Conservation (phyloP, 345 rosid genomes). For the Litchi chinensis region DNA sequence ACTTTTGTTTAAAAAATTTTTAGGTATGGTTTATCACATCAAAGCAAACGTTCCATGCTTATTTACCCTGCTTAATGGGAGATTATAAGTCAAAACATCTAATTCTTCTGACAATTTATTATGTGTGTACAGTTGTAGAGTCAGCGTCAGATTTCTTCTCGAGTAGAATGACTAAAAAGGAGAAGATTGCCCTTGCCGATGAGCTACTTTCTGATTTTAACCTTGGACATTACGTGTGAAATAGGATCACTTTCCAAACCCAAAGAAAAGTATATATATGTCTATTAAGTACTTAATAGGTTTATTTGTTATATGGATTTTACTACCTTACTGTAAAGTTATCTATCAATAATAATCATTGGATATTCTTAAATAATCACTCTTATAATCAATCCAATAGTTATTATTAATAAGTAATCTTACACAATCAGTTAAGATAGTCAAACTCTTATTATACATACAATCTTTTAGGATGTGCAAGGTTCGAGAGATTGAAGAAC, state of each 20-base stretch:
- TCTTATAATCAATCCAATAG: no score
- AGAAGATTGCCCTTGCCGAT: constrained; percentile 81
- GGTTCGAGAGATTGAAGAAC: constrained; percentile 79
- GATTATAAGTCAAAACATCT: not conserved
- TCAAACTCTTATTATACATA: no score
- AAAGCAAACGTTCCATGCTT: not conserved
- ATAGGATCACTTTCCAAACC: not conserved
- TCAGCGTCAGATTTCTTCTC: constrained; percentile 65
- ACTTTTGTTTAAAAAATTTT: constrained; percentile 46
- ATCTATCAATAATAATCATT: no score
- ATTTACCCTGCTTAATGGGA: not conserved
- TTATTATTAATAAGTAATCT: no score
- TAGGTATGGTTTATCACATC: constrained; percentile 49
- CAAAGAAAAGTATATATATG: not conserved
- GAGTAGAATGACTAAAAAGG: constrained; percentile 73
- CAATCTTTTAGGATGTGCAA: constrained; percentile 72
- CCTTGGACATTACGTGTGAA: constrained; percentile 63
- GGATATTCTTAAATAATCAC: no score
- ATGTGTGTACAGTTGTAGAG: constrained; percentile 80
- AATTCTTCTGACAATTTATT: constrained; percentile 22
- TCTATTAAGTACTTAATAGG: not conserved
- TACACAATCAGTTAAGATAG: no score
- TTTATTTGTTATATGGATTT: not conserved
- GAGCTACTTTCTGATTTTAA: constrained; percentile 69
- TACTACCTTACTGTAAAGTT: no score